Evolutionary conservation across 2,329 filamentous ascomycete genomes (phyloP), one percentile per base, ranked within the genome.

Genomic region (Talaromyces pinophilus): DNA sequence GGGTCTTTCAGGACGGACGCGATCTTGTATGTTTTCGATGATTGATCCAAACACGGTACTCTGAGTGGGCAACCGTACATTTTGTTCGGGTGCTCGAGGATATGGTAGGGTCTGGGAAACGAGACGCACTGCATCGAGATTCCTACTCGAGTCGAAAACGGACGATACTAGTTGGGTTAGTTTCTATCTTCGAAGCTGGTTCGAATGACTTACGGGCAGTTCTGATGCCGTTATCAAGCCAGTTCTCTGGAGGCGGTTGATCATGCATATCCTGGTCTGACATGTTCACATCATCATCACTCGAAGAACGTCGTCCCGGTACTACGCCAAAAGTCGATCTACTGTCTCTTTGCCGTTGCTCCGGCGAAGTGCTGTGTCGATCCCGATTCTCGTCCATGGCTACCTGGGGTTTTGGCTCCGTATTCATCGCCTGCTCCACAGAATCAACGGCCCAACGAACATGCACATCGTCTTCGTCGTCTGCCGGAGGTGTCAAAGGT

Each of bases 41-140:
- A 89, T 79, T 19, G 80, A 79, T 30, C 81, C 81, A 70, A 87
- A 88, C 30, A 86, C 80, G 33, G 75, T 78, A 35, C 76, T 74
- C 35, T 74, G 70, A 33, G 72, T 71, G 2, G 75, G 71, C 22
- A 72, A 60, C 13, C 73, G 70, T 6, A 72, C 72, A 11, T 75
- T 69, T 64, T 76, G 74, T 40, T 77, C 74, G 6, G 75, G 70
- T n/a, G 76, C 72, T 30, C 72, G 72, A 10, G 86, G 85, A 69
- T 82, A 87, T 17, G 86, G 86, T 11, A 88, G 78, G 19, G 86
- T 86, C 71, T 89, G 86, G 15, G 86, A 87, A 22, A 88, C 81
- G 40, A 88, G 81, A 70, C 84, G 85, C 61, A 88, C 77, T 22
- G 82, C 80, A 68, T 81, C 77, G n/a, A 73, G 72, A 64, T 71